phyloP scores from a whole-genome alignment of 805 yeast species.

The Nakazawaea anatomiae region DNA sequence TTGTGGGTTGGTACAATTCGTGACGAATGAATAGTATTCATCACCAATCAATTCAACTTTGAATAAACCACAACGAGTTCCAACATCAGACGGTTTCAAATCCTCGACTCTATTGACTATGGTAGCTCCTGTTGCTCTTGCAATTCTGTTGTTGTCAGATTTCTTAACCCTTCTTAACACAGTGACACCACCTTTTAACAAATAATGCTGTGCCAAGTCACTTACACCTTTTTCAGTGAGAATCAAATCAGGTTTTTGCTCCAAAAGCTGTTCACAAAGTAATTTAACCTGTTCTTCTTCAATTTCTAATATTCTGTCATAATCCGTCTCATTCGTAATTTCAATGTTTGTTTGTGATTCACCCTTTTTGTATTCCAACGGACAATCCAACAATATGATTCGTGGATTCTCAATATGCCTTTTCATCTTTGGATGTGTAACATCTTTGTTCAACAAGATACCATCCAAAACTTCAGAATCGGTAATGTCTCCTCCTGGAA shows the following conservation, averaged over 20 bases:
- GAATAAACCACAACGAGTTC: constrained; percentile 83
- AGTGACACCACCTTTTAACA: constrained; percentile 88
- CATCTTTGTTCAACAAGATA: constrained; percentile 89
- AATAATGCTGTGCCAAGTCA: constrained; percentile 94
- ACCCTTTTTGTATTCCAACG: constrained; percentile 97
- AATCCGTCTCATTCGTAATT: constrained; percentile 92
- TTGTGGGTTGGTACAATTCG: constrained; percentile 75
- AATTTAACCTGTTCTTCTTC: constrained; percentile 95
- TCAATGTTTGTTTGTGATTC: constrained; percentile 98
- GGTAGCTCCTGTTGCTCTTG: constrained; percentile 97
- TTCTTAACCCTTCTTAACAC: constrained; percentile 92
- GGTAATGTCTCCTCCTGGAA: constrained; percentile 96
- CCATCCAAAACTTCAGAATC: constrained; percentile 89
- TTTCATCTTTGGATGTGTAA: constrained; percentile 98
- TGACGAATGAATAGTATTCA: constrained; percentile 86
- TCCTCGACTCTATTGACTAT: constrained; percentile 95
- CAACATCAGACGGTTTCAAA: constrained; percentile 84
- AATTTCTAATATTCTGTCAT: constrained; percentile 91
- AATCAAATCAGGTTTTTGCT: constrained; percentile 87
- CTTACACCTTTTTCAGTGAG: constrained; percentile 98
- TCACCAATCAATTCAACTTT: constrained; percentile 95
- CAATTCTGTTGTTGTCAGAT: constrained; percentile 92
- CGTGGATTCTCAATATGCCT: constrained; percentile 86
- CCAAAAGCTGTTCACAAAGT: constrained; percentile 79
- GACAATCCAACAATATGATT: constrained; percentile 86